Evolutionary conservation across 2,329 filamentous ascomycete species (phyloP), one percentile per base, ranked within the genome.

Genomic region (Xylaria multiplex): DNA sequence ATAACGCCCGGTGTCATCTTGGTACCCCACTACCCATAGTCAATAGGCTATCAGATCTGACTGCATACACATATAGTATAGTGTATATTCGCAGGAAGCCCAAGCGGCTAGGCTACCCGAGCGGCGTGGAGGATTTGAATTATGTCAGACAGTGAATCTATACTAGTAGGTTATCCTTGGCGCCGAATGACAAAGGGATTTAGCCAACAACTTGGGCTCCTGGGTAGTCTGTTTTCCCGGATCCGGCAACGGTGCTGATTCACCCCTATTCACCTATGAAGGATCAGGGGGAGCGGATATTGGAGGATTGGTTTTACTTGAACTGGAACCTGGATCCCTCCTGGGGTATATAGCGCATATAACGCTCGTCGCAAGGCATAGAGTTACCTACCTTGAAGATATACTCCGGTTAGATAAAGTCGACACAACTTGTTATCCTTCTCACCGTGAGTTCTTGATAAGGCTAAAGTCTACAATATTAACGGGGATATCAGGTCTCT

Each of bases 121-220:
- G 32, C 9, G 13, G 46, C n/a, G 30, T 53, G 46, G 48, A 59
- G 49, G 13, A 59, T 43, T 35, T 56, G 19, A 27, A 60, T 61
- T 60, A 65, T 65, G 62, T 57, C 57, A 60, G 62, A 65, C 52
- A 32, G 43, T 27, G 24, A 55, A 64, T 50, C 42, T 24, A 50
- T 30, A 56, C 35, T 30, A 53, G 11, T 11, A 52, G 2, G 27
- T 9, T 1, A 14, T 3, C 24, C 24, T 52, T 32, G 30, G 11
- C 27, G 14, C 35, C 27, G 14, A 35, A 35, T 52, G 14, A 52
- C 30, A 52, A 35, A 52, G 16, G 6, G 9, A 6, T 4, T 19
- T 24, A 22, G 19, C 30, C 14, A 40, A 7, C 43, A 35, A 43
- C 8, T 45, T 35, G 24, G n/a, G 45, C 40, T 27, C n/a, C 42